A percentile compares a stretch with the other conserved stretches of the same genome.
Conservation (phyloP, 179 eudicot species). For the Sideroxylon spinosum region DNA sequence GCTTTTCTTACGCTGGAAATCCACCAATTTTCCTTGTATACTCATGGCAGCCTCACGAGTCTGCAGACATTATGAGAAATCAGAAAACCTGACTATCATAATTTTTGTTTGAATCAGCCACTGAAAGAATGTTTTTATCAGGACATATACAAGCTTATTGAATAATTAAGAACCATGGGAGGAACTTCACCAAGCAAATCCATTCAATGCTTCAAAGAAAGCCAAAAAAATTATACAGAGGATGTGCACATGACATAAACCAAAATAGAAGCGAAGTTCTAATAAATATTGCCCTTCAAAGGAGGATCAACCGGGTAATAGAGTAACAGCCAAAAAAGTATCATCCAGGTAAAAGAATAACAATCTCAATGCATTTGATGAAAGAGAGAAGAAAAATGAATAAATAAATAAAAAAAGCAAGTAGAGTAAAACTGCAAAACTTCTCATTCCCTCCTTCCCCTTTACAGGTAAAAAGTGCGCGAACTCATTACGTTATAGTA, state of each 20-base stretch:
- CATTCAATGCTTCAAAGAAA: not conserved
- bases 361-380: not conserved
- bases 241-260: not conserved
- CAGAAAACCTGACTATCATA: conserved; percentile 14
- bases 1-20: conserved; percentile 81
- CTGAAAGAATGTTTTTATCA: not conserved
- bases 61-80: conserved; percentile 36
- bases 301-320: not conserved
- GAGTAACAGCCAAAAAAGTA: not conserved
- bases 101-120: not conserved
- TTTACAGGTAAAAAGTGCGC: not conserved
- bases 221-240: not conserved
- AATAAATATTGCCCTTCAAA: not conserved
- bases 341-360: not conserved
- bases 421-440: too few species aligned
- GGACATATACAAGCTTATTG: not conserved
- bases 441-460: not conserved
- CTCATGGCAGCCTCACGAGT: conserved; percentile 71
- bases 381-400: not conserved
- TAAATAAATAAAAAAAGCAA: too few species aligned
- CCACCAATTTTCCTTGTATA: conserved; percentile 81
- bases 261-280: not conserved
- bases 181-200: not conserved
- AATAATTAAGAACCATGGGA: conserved; percentile 5
- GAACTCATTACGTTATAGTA: not conserved